Evolutionary conservation across 495 filamentous ascomycete genomes (phyloP).

Genomic region (Penicillium arizonense): DNA sequence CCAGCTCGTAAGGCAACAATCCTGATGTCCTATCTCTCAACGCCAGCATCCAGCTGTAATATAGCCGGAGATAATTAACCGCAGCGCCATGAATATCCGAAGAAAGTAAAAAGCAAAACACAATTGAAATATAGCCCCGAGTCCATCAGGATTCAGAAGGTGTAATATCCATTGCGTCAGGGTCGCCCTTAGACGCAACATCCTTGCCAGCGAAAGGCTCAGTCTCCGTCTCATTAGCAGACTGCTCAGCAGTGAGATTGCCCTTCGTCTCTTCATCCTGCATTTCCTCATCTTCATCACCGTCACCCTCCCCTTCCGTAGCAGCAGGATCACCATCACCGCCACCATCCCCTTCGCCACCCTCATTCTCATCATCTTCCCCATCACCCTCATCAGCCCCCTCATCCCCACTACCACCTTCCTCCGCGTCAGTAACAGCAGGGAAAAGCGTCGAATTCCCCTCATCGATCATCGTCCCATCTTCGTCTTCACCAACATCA

Average conservation of each 20-base stretch:
- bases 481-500: conserved; percentile 69
- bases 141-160: not conserved
- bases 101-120: not conserved
- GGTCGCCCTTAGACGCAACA: conserved; percentile 6
- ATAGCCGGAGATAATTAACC: not conserved
- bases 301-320: conserved; percentile 18
- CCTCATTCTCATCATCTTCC: conserved; percentile 12
- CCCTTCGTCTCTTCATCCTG: conserved; percentile 23
- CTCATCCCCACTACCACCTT: conserved; percentile 27
- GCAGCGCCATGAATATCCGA: not conserved
- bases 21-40: not conserved
- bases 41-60: not conserved
- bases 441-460: conserved; percentile 35
- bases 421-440: conserved; percentile 32
- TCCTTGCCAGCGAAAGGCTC: conserved; percentile 15
- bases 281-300: conserved; percentile 22
- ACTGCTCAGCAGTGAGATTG: conserved; percentile 1
- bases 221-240: conserved; percentile 12
- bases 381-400: conserved; percentile 60
- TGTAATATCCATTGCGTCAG: conserved; percentile 19
- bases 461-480: conserved; percentile 42
- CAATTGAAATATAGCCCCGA: not conserved
- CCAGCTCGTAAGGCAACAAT: conserved; percentile 1
- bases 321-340: conserved; percentile 16
- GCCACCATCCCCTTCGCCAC: conserved; percentile 13